These are phyloP conservation scores for Garcia nutans DNA, from an alignment of 345 rosid species.

Conservation along the genomic window DNA sequence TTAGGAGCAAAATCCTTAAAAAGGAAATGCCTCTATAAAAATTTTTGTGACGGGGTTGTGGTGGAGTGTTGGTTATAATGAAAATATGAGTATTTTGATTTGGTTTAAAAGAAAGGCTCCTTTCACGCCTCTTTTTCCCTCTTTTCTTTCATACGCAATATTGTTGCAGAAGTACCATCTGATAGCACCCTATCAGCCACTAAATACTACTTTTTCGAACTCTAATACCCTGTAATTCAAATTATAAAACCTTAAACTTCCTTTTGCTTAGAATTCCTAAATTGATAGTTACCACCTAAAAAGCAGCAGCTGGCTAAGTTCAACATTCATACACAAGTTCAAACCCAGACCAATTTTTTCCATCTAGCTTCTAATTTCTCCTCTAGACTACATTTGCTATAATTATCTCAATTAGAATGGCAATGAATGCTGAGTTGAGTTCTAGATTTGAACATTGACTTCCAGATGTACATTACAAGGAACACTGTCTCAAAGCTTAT, in stretches of 20 bases:
- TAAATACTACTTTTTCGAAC: not conserved
- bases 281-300: too few relatives aligned
- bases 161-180: not conserved
- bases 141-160: not conserved
- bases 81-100: not conserved
- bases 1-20: not conserved
- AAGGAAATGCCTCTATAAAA: not conserved
- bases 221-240: not conserved
- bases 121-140: not conserved
- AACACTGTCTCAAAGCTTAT: too few relatives aligned
- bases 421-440: too few relatives aligned
- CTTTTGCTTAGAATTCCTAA: too few relatives aligned
- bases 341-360: too few relatives aligned
- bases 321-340: too few relatives aligned
- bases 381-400: too few relatives aligned
- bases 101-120: not conserved
- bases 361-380: too few relatives aligned
- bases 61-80: not conserved
- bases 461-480: too few relatives aligned
- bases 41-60: too few relatives aligned
- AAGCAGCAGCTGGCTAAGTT: not conserved
- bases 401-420: too few relatives aligned
- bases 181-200: not conserved
- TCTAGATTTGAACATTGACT: too few relatives aligned
- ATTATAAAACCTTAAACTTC: not conserved